Base-by-base conservation (phyloP, 2,329 filamentous ascomycete species). In the Stagonosporopsis cucurbitacearum region DNA sequence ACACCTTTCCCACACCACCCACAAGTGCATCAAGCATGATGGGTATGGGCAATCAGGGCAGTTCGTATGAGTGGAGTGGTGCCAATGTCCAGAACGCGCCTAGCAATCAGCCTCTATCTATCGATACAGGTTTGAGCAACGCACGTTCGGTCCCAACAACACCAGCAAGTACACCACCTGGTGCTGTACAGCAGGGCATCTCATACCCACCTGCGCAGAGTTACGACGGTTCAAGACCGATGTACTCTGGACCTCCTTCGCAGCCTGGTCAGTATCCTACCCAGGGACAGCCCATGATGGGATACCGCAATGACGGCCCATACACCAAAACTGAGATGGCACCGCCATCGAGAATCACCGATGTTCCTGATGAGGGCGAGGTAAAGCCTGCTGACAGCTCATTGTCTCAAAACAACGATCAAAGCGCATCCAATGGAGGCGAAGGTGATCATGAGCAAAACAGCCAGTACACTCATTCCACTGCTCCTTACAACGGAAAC, bases 1-100 rank as follows among this genome's bases (percentile, higher is more conserved):
- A 96, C 74, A 96, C 92, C 2, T 97, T 97, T 77, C 93, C 94
- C 3, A 97, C 94, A 3, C 94, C 94, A 32, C 93, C 94, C 1
- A 91, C 93, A 0, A 97, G 91, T 74, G 90, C 92, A n/a, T 95
- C 92, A 0, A 91, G 92, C 75, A 86, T 96, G 41, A 92, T 87
- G 79, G 79, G 84, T 58, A 91, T 96, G 83, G 87, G 87, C 41
- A 84, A 84, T 62, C 87, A 89, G 35, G 89, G 91, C 30, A 83
- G 78, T 64, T 89, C 84, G 36, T 96, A 94, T 74, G 89, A 93
- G 71, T 97, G 93, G 91, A 82, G 85, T 76, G 77, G 79, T 54
- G 64, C 68, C 57, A 74, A 73, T 42, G 75, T 76, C 22, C 73
- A 76, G 23, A 77, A 69, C 33, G 68, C 78, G 48, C 83, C 84